These are phyloP conservation scores for Hypoxylon fragiforme DNA, from an alignment of 495 filamentous ascomycete species.

Conservation along the genomic window DNA sequence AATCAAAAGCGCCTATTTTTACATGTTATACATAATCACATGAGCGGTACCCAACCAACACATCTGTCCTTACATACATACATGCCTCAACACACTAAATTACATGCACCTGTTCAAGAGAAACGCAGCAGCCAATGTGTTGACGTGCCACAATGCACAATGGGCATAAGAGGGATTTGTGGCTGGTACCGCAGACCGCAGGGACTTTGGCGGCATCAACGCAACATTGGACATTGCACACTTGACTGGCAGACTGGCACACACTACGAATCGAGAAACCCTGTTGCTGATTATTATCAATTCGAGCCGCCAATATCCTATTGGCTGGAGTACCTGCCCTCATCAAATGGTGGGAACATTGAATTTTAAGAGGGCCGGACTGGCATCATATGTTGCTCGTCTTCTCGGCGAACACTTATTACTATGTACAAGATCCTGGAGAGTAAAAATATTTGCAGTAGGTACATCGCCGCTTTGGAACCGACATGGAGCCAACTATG, in stretches of 20 bases:
- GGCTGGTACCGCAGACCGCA: no score
- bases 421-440: no score
- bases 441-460: no score
- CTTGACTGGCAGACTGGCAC: constrained; percentile 12
- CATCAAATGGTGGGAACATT: constrained; percentile 8
- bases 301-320: constrained; percentile 24
- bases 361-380: no score
- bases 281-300: constrained; percentile 17
- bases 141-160: constrained; percentile 19
- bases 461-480: no score
- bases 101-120: constrained; percentile 14
- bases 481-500: no score
- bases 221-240: no score
- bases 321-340: constrained; percentile 17
- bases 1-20: no score
- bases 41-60: constrained; percentile 13
- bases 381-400: no score
- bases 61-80: neutral
- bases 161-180: constrained; percentile 28
- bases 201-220: constrained; percentile 25
- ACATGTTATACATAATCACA: constrained; percentile 1
- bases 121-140: constrained; percentile 32
- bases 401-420: no score
- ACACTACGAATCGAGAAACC: constrained; percentile 11
- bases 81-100: no score